Evolutionary conservation across 345 rosid species (phyloP), one percentile per base, ranked within the genome.

Genomic region (Raphanus raphanistrum): DNA sequence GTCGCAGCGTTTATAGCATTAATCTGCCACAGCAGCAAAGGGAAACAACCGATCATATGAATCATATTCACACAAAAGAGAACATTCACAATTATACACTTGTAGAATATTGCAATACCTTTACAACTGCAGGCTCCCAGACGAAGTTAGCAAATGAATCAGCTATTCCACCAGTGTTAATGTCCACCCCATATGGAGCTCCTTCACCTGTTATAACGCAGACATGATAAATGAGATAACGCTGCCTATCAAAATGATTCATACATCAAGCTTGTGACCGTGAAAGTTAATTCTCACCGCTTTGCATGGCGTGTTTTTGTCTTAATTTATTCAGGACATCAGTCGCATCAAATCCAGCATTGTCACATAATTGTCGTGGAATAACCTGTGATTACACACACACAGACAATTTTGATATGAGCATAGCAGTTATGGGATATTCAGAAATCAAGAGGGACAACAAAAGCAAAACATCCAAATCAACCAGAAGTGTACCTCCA

Each of bases 291-390:
- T n/a, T 25, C 85, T 70, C 76, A 96, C 99, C 98, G 43, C 93
- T 89, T 71, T 90, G 90, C 77, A 87, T 91, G 25, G 94, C 94
- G 82, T 96, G 99, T 69, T 95, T 95, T 86, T 92, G 97, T 76
- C 99, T 88, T 66, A 93, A 80, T 87, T 95, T 95, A 86, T 93
- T 96, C 83, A 96, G 84, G 66, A 96, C 93, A 84, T 96, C 99
- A 83, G 98, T 96, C 35, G 99, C 97, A 83, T 96, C 99, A 85
- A 91, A 96, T 74, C 98, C 99, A 76, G 99, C 99, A 87, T 96
- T 96, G 85, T 93, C 98, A 82, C 98, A 96, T 59, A 96, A 85
- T 71, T 95, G 99, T 32, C 97, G 78, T 67, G 99, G 99, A 77
- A 95, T 95, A 68, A 95, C 90, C 99, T 95, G 87, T 27, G 10